These are phyloP conservation scores for Handroanthus guayacan DNA, from an alignment of 257 asterid genomes.

Conservation along the genomic window DNA sequence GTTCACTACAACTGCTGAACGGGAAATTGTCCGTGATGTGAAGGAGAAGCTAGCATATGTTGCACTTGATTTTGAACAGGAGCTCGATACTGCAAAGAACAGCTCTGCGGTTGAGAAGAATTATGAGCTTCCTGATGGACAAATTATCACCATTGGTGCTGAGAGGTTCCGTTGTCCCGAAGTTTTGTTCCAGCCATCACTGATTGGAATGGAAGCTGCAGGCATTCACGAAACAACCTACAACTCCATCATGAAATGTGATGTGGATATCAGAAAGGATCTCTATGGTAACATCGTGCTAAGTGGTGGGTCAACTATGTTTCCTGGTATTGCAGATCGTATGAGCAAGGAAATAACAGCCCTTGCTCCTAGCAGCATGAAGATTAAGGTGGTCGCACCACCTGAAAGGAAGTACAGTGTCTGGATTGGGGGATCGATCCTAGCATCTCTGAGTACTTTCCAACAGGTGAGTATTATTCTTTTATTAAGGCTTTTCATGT, in stretches of 20 bases:
- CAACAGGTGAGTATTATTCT: slow-evolving; percentile 59
- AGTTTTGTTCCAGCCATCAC: slow-evolving; percentile 52
- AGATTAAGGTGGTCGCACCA: slow-evolving; percentile 76
- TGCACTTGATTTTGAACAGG: slow-evolving; percentile 53
- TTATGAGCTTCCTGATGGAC: slow-evolving; percentile 55
- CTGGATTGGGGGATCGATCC: slow-evolving; percentile 77
- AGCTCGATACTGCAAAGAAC: slow-evolving; percentile 47
- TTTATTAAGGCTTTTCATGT: neutral
- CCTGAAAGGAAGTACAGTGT: slow-evolving; percentile 80
- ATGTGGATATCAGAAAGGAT: slow-evolving; percentile 67
- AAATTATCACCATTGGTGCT: slow-evolving; percentile 47
- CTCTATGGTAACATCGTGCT: slow-evolving; percentile 69
- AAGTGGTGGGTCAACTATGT: slow-evolving; percentile 82
- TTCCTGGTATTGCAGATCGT: slow-evolving; percentile 74
- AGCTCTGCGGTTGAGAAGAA: slow-evolving; percentile 50
- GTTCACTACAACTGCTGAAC: slow-evolving; percentile 51
- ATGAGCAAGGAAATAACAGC: slow-evolving; percentile 79
- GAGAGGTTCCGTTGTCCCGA: slow-evolving; percentile 61
- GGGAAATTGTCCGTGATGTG: slow-evolving; percentile 53
- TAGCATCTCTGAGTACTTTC: slow-evolving; percentile 79
- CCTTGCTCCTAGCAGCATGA: slow-evolving; percentile 75
- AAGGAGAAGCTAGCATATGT: slow-evolving; percentile 56
- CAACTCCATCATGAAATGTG: slow-evolving; percentile 64
- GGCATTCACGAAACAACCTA: slow-evolving; percentile 59
- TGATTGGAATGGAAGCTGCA: slow-evolving; percentile 52